phyloP scores from a whole-genome alignment of 176 grass and related monocot species.

The Puya raimondii region DNA sequence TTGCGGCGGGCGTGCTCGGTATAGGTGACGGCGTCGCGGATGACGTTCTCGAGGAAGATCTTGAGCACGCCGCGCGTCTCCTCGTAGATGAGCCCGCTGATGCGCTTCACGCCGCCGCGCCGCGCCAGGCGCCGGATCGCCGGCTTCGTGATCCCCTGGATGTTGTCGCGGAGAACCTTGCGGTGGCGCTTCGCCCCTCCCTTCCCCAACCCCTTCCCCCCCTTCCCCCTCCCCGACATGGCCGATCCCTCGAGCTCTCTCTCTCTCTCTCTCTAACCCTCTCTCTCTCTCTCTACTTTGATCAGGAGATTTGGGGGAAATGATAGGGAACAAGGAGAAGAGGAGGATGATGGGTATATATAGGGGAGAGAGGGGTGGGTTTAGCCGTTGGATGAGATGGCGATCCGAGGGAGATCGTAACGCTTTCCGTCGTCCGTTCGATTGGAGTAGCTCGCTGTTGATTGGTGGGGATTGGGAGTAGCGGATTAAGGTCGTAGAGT shows the following conservation, averaged over 20 bases:
- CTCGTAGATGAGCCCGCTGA: conserved; percentile 27
- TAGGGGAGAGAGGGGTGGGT: background rate
- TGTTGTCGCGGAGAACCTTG: conserved; percentile 24
- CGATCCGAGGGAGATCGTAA: background rate
- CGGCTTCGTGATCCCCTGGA: conserved; percentile 24
- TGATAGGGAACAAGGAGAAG: background rate
- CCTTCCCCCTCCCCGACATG: conserved; percentile 24
- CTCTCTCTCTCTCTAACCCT: too few relatives aligned
- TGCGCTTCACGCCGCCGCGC: conserved; percentile 24
- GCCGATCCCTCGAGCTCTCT: background rate
- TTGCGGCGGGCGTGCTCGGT: conserved; percentile 23
- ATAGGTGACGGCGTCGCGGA: conserved; percentile 23
- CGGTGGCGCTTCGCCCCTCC: conserved; percentile 24
- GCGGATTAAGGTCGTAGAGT: background rate
- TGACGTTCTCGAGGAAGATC: conserved; percentile 26
- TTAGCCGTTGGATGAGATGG: background rate
- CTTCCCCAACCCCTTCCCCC: conserved; percentile 24
- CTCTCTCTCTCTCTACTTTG: background rate
- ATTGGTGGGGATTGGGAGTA: background rate
- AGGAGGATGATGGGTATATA: background rate
- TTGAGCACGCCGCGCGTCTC: conserved; percentile 24
- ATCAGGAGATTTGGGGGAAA: background rate
- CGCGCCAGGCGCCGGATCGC: conserved; percentile 25
- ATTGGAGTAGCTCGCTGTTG: background rate
- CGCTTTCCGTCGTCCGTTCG: background rate